phyloP scores from a whole-genome alignment of 2,329 filamentous ascomycete species.

The Neopestalotiopsis sp. region DNA sequence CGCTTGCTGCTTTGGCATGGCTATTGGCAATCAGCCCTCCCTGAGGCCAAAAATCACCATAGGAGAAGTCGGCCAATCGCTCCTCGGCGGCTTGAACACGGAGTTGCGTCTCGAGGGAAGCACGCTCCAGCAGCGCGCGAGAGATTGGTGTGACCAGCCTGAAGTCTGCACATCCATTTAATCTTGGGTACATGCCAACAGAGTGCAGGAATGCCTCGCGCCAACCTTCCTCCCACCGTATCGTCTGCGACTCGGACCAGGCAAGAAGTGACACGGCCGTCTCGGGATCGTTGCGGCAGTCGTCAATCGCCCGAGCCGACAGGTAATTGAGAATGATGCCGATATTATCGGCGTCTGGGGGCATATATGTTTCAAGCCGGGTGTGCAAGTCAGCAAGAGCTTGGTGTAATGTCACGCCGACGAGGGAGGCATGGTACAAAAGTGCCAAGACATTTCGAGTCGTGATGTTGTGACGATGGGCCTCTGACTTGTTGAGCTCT shows the following conservation, averaged over 20 bases:
- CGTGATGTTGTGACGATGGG: conserved; percentile 64
- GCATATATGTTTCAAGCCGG: conserved; percentile 64
- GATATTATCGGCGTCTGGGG: conserved; percentile 59
- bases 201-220: conserved; percentile 71
- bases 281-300: conserved; percentile 65
- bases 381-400: conserved; percentile 66
- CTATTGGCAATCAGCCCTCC: conserved; percentile 34
- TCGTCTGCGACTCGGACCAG: conserved; percentile 67
- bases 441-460: conserved; percentile 73
- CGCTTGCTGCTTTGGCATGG: conserved; percentile 58
- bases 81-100: conserved; percentile 67
- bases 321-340: conserved; percentile 67
- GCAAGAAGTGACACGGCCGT: conserved; percentile 65
- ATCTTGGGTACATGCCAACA: conserved; percentile 63
- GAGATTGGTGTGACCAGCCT: conserved; percentile 64
- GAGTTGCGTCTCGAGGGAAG: conserved; percentile 65
- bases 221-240: conserved; percentile 71
- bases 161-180: conserved; percentile 62
- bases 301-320: conserved; percentile 63
- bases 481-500: conserved; percentile 51
- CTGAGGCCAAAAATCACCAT: conserved; percentile 63
- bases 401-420: conserved; percentile 67
- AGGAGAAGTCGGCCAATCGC: conserved; percentile 64
- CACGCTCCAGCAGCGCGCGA: conserved; percentile 65
- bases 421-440: conserved; percentile 66